phyloP scores from a whole-genome alignment of 2,329 filamentous ascomycete genomes.

The Trichophyton benhamiae region DNA sequence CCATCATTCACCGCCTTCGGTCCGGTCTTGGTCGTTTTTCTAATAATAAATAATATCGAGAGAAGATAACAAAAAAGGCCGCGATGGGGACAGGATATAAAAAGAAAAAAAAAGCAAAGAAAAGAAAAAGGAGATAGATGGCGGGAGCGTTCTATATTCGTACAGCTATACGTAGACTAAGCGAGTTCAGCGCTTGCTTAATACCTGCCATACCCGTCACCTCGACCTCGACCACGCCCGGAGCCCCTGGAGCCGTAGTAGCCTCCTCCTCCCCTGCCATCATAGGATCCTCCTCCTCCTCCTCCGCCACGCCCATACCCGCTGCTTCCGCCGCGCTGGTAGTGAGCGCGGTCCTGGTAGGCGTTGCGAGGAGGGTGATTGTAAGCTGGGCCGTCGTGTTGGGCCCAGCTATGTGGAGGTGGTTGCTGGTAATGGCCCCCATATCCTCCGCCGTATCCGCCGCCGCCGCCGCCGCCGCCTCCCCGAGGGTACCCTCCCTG shows the following conservation, averaged over 20 bases:
- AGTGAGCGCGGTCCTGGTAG: slow-evolving; percentile 12
- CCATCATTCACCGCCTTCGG: background rate
- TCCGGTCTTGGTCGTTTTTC: background rate
- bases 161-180: background rate
- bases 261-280: slow-evolving; percentile 19
- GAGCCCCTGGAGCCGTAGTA: slow-evolving; percentile 15
- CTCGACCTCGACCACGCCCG: slow-evolving; percentile 19
- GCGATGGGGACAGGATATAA: background rate
- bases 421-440: slow-evolving; percentile 8
- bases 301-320: slow-evolving; percentile 16
- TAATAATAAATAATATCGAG: background rate
- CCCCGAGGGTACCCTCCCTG: slow-evolving; percentile 4
- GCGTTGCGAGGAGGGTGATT: slow-evolving; percentile 6
- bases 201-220: slow-evolving; percentile 31
- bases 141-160: background rate
- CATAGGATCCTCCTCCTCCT: slow-evolving; percentile 11
- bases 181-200: slow-evolving; percentile 10
- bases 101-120: background rate
- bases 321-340: slow-evolving; percentile 16
- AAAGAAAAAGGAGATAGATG: background rate
- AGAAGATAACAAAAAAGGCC: background rate
- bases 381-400: background rate
- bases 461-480: slow-evolving; percentile 10
- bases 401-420: background rate
- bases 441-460: slow-evolving; percentile 11